phyloP scores from a whole-genome alignment of 768 basidiomycete genomes.

The Vararia minispora region DNA sequence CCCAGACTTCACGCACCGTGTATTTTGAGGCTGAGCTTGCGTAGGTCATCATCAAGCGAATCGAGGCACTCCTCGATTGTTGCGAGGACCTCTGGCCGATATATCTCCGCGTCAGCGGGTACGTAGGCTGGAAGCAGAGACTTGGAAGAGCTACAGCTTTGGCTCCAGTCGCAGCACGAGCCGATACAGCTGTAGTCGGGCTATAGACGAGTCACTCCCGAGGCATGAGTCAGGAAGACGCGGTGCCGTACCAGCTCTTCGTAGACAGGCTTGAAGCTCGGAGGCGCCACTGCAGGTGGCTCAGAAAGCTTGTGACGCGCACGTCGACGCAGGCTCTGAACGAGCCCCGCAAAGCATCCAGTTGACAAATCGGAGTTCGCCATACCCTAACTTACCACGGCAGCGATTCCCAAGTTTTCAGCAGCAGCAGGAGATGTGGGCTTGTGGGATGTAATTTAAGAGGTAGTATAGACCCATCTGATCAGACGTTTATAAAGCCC shows the following conservation, averaged over 20 bases:
- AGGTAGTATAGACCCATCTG: no score
- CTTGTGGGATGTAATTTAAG: no score
- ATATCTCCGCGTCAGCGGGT: background rate
- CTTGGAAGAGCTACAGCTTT: constrained; percentile 3
- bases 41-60: constrained; percentile 38
- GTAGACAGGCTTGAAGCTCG: background rate
- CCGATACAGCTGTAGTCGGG: constrained; percentile 11
- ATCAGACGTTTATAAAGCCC: no score
- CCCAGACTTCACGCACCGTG: constrained; percentile 38
- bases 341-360: no score
- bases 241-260: background rate
- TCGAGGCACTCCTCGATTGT: constrained; percentile 47
- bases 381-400: no score
- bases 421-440: no score
- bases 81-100: constrained; percentile 28
- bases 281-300: constrained; percentile 1
- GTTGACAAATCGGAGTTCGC: no score
- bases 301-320: no score
- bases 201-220: background rate
- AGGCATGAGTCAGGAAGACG: background rate
- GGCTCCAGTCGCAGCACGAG: constrained; percentile 11
- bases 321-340: no score
- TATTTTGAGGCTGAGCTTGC: constrained; percentile 57
- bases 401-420: no score
- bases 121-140: constrained; percentile 15